Base-by-base conservation (phyloP, 2,329 filamentous ascomycete genomes). In the Xylariaceae sp. region DNA sequence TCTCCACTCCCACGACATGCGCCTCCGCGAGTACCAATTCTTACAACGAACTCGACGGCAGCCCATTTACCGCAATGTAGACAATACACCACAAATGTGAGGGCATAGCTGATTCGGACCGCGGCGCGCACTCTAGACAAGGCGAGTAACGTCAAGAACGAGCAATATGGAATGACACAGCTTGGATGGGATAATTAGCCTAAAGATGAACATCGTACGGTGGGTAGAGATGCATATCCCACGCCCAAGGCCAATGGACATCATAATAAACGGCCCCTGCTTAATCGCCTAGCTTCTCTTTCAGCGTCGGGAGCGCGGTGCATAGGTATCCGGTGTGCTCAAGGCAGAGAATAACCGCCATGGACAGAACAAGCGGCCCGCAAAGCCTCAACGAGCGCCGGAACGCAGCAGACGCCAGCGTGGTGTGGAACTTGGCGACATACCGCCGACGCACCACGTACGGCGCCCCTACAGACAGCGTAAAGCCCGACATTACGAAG, bases 401-500 rank as follows among this genome's bases (percentile, higher is more conserved):
- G 55, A 81, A 78, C 6, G 76, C 70, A 4, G 77, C 76, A 3
- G 77, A 79, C 0, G 75, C 72, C 3, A 81, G 67, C 2, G 73
- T 72, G 3, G 67, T 65, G 49, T 71, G 70, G 45, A 74, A 71
- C 7, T 68, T 66, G 13, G 70, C 67, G 45, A 69, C 66, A 51
- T 76, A 67, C 32, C 73, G 68, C 8, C 68, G 61, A 49, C 74
- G 75, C 6, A 77, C 71, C 26, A 71, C 67, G 46, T 71, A 70
- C 21, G 80, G 63, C 2, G 77, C 73, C 57, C 76, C 76, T 58
- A 73, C 72, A 6, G 76, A 73, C 18, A 81, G 70, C 3, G 74
- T 77, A 55, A 77, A 79, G 30, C 78, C 78, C 1, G 77, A 80
- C 29, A 81, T 77, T 58, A 80, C 73, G 64, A 80, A 80, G 65